phyloP scores from a whole-genome alignment of 805 yeast species.

The Vanderwaltozyma tropicalis region DNA sequence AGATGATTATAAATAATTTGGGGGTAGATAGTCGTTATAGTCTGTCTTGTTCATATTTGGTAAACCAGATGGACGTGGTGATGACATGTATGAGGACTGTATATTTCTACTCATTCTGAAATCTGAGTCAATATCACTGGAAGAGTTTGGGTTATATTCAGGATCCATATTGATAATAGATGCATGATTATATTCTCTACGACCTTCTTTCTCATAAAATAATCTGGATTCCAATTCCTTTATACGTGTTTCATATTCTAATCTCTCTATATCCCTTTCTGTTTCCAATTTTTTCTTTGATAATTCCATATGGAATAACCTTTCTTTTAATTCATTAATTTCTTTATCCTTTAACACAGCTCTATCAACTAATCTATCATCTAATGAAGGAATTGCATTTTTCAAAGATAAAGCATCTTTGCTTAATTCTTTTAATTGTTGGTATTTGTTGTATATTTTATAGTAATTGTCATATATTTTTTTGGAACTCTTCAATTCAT shows the following conservation, averaged over 20 bases:
- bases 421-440: conserved; percentile 13
- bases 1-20: too few species aligned
- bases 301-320: conserved; percentile 5
- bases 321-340: conserved; percentile 23
- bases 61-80: too few species aligned
- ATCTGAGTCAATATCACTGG: too few species aligned
- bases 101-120: too few species aligned
- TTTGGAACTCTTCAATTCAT: conserved; percentile 28
- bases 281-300: conserved; percentile 1
- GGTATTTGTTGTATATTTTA: conserved; percentile 25
- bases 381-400: conserved; percentile 12
- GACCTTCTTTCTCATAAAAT: background rate
- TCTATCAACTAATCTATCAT: conserved; percentile 18
- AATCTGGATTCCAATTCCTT: conserved; percentile 21
- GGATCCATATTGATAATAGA: background rate
- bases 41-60: too few species aligned
- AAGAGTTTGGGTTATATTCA: background rate
- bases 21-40: too few species aligned
- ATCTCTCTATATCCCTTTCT: conserved; percentile 1
- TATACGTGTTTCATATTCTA: conserved; percentile 19
- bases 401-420: conserved; percentile 7
- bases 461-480: conserved; percentile 29
- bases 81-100: too few species aligned
- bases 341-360: conserved; percentile 18
- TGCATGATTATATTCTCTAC: background rate